Base-by-base conservation (phyloP, 441 rosid species). In the Pelargonium citronellum region DNA sequence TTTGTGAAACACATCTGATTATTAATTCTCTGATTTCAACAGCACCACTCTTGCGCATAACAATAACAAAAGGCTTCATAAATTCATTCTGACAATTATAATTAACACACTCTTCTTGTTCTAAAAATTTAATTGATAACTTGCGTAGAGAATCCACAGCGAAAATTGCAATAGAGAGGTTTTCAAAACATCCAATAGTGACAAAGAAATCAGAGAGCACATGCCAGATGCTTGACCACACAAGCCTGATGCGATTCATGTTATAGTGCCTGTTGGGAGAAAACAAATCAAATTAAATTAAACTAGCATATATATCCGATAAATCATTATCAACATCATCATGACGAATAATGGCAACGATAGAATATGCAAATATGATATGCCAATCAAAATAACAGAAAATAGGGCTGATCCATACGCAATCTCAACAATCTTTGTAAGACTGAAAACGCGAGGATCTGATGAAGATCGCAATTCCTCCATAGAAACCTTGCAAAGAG, bases 181-280 rank as follows among this genome's bases (percentile, higher is more conserved):
- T 96, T 73, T 90, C 98, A 44, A 98, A 96, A 77, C 97, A 93
- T 71, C 99, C 99, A 78, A 96, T 90, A 49, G 85, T 83, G 73
- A 96, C 98, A 78, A 96, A 91, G 95, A 96, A 96, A 79, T 87
- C 95, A 7, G 99, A 93, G 16, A 96, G 91, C 74, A 91, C 98
- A 34, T 90, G 90, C 99, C 99, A 96, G 79, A 96, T 96, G 87
- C 90, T 87, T 73, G 99, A 93, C 99, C 99, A 96, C 55, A 90
- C 97, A 69, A 96, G 95, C 89, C 99, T 86, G 80, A 96, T 96
- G 75, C 99, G 98, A 73, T 91, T 90, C 99, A 96, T 96, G 88
- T 95, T 96, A 80, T 93, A 96, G 82, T 96, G 98, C 91, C 99
- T 95, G 90, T 69, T 77, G 81, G 43, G 75, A 69, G 67, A 70